Conservation (phyloP, 257 asterid species). For the Solanum medicagineum region DNA sequence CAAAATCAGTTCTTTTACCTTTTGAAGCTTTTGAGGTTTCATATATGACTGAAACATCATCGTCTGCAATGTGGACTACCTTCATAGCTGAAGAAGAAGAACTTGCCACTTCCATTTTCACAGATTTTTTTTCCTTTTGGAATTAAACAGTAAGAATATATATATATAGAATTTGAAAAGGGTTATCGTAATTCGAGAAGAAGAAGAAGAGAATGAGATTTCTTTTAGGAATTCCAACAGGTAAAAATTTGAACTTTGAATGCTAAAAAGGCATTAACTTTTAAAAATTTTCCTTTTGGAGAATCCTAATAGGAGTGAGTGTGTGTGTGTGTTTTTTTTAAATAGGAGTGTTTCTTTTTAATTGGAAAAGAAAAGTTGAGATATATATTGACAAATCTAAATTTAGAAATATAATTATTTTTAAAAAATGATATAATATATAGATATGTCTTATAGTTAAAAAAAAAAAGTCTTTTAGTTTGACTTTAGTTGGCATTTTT, state of each 20-base stretch:
- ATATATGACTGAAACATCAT: not conserved
- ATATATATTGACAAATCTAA: no score
- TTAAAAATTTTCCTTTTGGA: no score
- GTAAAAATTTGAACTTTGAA: not conserved
- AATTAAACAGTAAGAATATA: not conserved
- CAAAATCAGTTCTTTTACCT: not conserved
- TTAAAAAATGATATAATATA: no score
- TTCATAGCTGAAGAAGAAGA: not conserved
- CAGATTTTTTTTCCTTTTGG: not conserved
- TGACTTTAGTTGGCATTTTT: no score
- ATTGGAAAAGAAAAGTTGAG: not conserved
- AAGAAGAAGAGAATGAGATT: not conserved
- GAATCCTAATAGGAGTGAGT: no score
- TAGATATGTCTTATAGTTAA: no score
- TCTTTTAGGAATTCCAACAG: not conserved
- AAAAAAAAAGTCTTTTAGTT: no score
- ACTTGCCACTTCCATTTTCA: not conserved
- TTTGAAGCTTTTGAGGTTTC: not conserved
- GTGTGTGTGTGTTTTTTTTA: no score
- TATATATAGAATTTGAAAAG: not conserved
- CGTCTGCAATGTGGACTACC: not conserved
- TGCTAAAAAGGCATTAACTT: not conserved
- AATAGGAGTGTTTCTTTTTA: no score
- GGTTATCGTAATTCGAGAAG: not conserved
- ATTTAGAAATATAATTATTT: no score